These are phyloP conservation scores for Domatiomyces catenatus DNA, from an alignment of 2,329 filamentous ascomycete species.

Conservation along the genomic window DNA sequence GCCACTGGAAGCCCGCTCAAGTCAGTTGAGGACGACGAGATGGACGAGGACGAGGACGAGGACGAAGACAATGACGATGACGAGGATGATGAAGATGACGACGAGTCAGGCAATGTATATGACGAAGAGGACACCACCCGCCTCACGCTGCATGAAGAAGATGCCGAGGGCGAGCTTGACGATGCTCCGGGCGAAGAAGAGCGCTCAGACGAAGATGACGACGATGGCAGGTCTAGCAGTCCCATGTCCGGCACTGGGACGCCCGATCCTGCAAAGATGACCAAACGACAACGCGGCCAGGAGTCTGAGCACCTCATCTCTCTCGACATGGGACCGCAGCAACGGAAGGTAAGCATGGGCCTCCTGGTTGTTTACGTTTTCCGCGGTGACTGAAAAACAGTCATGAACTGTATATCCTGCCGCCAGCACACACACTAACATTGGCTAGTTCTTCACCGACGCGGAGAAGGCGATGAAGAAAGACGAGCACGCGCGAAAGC, in stretches of 20 bases:
- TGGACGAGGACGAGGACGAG: conserved; percentile 34
- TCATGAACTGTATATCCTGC: no score
- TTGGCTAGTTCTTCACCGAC: conserved; percentile 56
- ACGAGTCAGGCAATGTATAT: conserved; percentile 21
- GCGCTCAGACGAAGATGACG: conserved; percentile 26
- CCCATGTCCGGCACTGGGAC: conserved; percentile 39
- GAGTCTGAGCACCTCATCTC: conserved; percentile 30
- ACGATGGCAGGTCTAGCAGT: conserved; percentile 28
- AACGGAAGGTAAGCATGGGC: conserved; percentile 13
- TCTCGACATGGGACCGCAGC: conserved; percentile 36
- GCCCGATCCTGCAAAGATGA: conserved; percentile 51
- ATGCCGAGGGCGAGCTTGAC: conserved; percentile 1
- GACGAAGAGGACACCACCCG: conserved; percentile 23
- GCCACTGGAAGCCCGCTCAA: conserved; percentile 25
- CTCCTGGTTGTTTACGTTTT: conserved; percentile 28
- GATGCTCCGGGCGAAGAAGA: conserved; percentile 17
- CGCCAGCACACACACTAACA: conserved; percentile 23
- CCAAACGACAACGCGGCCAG: conserved; percentile 49
- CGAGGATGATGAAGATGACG: conserved; percentile 25
- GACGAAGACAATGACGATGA: conserved; percentile 36
- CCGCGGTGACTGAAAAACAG: no score
- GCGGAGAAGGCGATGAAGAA: conserved; percentile 60
- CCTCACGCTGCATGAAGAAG: conserved; percentile 15
- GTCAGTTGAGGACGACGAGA: conserved; percentile 33
- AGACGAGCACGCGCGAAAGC: conserved; percentile 56